Base-by-base conservation (phyloP, 345 rosid species). In the Barbarea vulgaris region DNA sequence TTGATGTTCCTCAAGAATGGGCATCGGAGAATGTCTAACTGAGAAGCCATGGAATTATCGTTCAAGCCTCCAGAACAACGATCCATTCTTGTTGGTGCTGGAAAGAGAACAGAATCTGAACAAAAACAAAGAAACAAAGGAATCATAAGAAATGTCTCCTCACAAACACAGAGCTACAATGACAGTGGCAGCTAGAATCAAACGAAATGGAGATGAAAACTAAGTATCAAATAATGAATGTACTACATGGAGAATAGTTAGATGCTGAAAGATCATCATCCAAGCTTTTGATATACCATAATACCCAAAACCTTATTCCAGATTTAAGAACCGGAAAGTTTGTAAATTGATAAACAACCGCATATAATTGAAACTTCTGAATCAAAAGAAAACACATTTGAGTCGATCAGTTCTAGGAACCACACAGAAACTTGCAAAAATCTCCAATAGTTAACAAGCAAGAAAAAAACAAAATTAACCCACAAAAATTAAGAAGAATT, bases 1-100 rank as follows among this genome's bases (percentile, higher is more conserved):
- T 91, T 91, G 68, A 94, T 91, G 85, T 94, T 94, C 83, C 96
- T 88, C 88, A 94, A 85, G 82, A 94, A 94, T 0, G 98, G 98
- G 64, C 98, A 94, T 81, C 92, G 85, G 8, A 83, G 81, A 15
- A 90, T 73, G 74, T 87, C 89, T 22, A 78, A 52, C 33, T 83
- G 84, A 62, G 93, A 82, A 66, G 86, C 52, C 59, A 75, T 70
- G 15, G 84, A 62, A 15, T 86, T 88, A 69, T 91, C 91, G 25
- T 81, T 81, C 56, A 77, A 27, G 58, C 87, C 84, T 73, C 86
- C 82, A 78, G 85, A 77, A 80, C 85, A 84, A 62, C 18, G 64
- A 55, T 83, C 91, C 98, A 89, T 89, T 79, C 59, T 77, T 69
- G 52, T 57, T 41, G 25, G 34, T 9, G 52, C 10, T 53, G 64